Evolutionary conservation across 208 protist species (phyloP), one percentile per base, ranked within the genome.

Genomic region (Angomonas deanei): DNA sequence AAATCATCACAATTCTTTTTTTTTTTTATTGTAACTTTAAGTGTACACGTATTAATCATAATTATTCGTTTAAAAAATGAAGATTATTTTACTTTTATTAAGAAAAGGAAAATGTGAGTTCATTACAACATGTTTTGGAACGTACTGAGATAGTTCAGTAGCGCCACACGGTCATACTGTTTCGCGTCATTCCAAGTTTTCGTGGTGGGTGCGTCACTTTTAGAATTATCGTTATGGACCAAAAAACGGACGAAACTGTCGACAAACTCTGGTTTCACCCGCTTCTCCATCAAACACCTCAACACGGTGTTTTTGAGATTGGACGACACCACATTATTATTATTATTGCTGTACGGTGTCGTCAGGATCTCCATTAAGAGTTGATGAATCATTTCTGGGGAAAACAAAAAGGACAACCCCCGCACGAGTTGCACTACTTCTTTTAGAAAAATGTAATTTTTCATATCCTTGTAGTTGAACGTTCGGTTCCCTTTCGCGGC

Each of bases 311-410:
- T 42, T 42, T 42, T 15, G 11, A 15, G 36, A 8, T 8, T 42
- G 15, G 36, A 15, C 36, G 11, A 8, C 8, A 42, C 15, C 8
- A n/a, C 3, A 56, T 56, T 56, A 56, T 56, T 56, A 56, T 56
- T 56, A 56, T 56, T 56, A 56, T 56, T 56, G 21, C n/a, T 53
- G 21, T 53, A 23, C n/a, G 36, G 36, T 42, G 36, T 42, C 36
- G 36, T 8, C 8, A 15, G 15, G 36, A 15, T n/a, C 11, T 8
- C 36, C 15, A 42, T 42, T 42, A 42, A 42, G 15, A 42, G 8
- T n/a, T 42, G 8, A 42, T 42, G 8, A n/a, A n/a, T n/a, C n/a
- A n/a, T n/a, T n/a, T n/a, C n/a, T n/a, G n/a, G n/a, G n/a, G n/a
- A n/a, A n/a, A n/a, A n/a, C n/a, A n/a, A n/a, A 15, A 42, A 42